Evolutionary conservation across 1,284 basidiomycete species (phyloP).

Genomic region (Boletus semigastroideus): DNA sequence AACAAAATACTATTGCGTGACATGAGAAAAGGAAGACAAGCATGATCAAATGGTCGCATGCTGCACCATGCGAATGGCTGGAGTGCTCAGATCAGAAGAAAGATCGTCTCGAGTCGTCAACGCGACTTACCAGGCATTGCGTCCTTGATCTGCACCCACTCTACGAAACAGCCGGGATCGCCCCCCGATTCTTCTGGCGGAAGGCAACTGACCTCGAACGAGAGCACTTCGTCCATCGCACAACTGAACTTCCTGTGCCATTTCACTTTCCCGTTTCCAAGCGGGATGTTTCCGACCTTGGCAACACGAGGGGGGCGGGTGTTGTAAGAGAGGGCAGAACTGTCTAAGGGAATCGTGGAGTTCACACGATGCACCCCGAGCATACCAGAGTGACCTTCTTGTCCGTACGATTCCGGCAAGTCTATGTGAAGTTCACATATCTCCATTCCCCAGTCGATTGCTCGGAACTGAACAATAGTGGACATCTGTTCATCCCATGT

Average conservation of each 20-base stretch:
- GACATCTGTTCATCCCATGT: slow-evolving; percentile 7
- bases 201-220: slow-evolving; percentile 15
- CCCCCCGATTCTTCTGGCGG: slow-evolving; percentile 10
- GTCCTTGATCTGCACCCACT: slow-evolving; percentile 19
- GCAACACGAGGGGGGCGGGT: slow-evolving; percentile 11
- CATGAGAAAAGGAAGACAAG: not conserved
- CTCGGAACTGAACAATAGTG: slow-evolving; percentile 16
- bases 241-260: slow-evolving; percentile 19
- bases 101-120: not conserved
- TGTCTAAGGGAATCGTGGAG: slow-evolving; percentile 13
- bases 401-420: slow-evolving; percentile 7
- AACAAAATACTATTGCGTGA: not conserved
- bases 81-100: slow-evolving; percentile 4
- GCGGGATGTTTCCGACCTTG: slow-evolving; percentile 6
- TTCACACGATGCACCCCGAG: slow-evolving; percentile 15
- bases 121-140: slow-evolving; percentile 8
- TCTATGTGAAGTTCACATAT: slow-evolving; percentile 17
- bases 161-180: slow-evolving; percentile 7
- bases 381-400: slow-evolving; percentile 4
- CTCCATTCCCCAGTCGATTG: slow-evolving; percentile 21
- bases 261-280: slow-evolving; percentile 1
- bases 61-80: slow-evolving; percentile 19
- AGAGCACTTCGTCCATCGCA: slow-evolving; percentile 12
- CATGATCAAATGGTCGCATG: slow-evolving; percentile 9
- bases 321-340: slow-evolving; percentile 9